These are phyloP conservation scores for Hamamelis virginiana DNA, from an alignment of 164 flowering plant species.

Conservation along the genomic window DNA sequence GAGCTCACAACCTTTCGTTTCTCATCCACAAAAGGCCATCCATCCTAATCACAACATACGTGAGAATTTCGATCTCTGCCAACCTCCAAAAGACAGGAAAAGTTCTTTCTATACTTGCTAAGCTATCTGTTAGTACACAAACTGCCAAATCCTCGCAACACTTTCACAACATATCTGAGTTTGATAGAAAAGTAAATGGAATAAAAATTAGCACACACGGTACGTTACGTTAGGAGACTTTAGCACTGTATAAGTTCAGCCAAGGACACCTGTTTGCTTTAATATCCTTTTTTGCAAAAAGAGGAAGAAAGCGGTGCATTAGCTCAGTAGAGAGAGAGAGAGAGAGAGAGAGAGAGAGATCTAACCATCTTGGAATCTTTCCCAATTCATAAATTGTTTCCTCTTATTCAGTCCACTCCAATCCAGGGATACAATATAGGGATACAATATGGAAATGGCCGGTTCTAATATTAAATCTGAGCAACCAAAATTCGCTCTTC, in stretches of 20 bases:
- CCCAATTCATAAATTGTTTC: not conserved
- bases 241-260: constrained; percentile 2
- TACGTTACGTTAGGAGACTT: not conserved
- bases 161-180: not conserved
- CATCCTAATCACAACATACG: constrained; percentile 6
- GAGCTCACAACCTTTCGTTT: constrained; percentile 6
- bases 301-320: too few relatives aligned
- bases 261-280: not conserved
- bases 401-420: not conserved
- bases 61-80: not conserved
- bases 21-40: constrained; percentile 11
- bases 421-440: constrained; percentile 1
- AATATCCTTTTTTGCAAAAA: constrained; percentile 7
- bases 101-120: not conserved
- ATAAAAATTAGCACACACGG: not conserved
- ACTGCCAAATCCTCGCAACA: too few relatives aligned
- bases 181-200: not conserved
- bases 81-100: constrained; percentile 12
- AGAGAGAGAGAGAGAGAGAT: not conserved
- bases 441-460: constrained; percentile 29
- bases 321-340: too few relatives aligned
- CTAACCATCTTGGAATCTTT: not conserved
- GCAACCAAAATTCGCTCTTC: constrained; percentile 43
- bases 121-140: too few relatives aligned
- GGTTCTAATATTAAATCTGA: constrained; percentile 7